These are phyloP conservation scores for Castanopsis chinensis DNA, from an alignment of 306 rosid genomes.

Conservation along the genomic window DNA sequence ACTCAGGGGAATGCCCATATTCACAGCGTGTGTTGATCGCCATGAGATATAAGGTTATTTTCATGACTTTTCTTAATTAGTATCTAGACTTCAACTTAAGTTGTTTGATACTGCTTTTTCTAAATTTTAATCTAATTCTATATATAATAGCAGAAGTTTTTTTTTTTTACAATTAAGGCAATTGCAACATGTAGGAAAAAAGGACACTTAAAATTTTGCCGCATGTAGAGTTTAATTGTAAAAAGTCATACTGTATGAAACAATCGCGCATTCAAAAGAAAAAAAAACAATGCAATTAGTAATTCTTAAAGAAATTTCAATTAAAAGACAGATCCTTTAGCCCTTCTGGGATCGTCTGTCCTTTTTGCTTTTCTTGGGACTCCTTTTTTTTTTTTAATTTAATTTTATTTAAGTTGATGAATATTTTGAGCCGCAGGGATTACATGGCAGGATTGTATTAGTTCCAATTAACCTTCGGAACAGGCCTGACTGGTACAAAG, in stretches of 20 bases:
- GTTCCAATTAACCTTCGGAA: constrained; percentile 56
- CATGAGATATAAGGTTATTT: constrained; percentile 62
- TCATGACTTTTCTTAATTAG: neutral
- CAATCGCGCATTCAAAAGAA: no score
- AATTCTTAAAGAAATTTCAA: neutral
- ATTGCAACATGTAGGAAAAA: no score
- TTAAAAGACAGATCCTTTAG: neutral
- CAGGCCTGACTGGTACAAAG: constrained; percentile 88
- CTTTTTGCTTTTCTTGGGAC: neutral
- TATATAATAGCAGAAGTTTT: no score
- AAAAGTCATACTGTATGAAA: no score
- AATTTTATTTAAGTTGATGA: neutral
- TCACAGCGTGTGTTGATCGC: constrained; percentile 85
- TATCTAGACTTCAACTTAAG: neutral
- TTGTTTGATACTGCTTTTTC: neutral
- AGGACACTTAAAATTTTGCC: no score
- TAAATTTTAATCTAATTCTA: neutral
- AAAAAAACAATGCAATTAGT: no score
- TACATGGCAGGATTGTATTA: constrained; percentile 60
- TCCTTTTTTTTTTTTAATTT: neutral
- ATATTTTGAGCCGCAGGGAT: constrained; percentile 46
- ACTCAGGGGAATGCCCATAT: constrained; percentile 52
- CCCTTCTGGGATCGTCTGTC: neutral
- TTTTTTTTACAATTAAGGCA: no score
- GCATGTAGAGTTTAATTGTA: no score